A percentile compares a stretch with the other conserved stretches of the same genome.
These are phyloP conservation scores for Isoetes taiwanensis DNA, from an alignment of 75 land plant species.

Conservation along the genomic window DNA sequence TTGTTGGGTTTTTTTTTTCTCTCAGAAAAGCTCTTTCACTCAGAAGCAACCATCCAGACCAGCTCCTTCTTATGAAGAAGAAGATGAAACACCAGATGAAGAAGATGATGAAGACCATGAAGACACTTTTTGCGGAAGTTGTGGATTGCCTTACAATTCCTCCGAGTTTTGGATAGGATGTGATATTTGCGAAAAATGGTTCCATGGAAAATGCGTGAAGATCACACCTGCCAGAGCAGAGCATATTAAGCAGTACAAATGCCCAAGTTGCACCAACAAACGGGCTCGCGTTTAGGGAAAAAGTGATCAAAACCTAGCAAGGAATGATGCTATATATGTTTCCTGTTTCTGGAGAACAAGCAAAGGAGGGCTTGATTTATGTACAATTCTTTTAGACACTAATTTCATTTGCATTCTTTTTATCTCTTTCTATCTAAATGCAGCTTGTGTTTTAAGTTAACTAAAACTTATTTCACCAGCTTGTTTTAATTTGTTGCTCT, in stretches of 20 bases:
- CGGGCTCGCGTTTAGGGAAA: too few species aligned
- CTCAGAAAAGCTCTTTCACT: neutral
- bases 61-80: constrained; percentile 26
- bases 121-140: constrained; percentile 39
- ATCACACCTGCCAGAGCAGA: constrained; percentile 57
- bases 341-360: too few species aligned
- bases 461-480: too few species aligned
- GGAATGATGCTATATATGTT: too few species aligned
- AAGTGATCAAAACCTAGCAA: too few species aligned
- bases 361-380: too few species aligned
- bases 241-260: constrained; percentile 59
- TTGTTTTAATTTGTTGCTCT: too few species aligned
- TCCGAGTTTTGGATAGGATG: constrained; percentile 63
- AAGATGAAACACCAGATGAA: constrained; percentile 19
- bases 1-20: neutral
- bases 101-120: constrained; percentile 53
- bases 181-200: constrained; percentile 53
- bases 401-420: too few species aligned
- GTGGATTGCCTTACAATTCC: constrained; percentile 30
- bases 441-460: too few species aligned
- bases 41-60: constrained; percentile 1
- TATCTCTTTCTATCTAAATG: too few species aligned
- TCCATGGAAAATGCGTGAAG: constrained; percentile 56
- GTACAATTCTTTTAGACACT: too few species aligned
- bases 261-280: constrained; percentile 45